Evolutionary conservation across 345 rosid species (phyloP).

Genomic region (Odontarrhena argentea): DNA sequence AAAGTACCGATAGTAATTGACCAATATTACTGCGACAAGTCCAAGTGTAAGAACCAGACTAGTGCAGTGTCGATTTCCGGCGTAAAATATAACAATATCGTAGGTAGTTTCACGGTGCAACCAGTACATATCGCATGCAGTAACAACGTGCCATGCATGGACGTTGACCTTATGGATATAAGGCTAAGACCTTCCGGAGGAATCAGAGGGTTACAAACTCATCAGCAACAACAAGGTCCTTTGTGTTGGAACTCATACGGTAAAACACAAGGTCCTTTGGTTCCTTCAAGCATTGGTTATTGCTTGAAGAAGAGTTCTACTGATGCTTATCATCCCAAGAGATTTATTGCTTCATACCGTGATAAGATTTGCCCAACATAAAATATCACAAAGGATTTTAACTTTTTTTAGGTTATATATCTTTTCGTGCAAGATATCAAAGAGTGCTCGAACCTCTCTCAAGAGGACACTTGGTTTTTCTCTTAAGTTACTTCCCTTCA

Average conservation of each 20-base stretch:
- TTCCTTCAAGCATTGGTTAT: slow-evolving; percentile 81
- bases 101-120: slow-evolving; percentile 65
- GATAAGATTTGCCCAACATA: slow-evolving; percentile 51
- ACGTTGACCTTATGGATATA: slow-evolving; percentile 65
- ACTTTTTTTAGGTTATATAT: slow-evolving; percentile 5
- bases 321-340: slow-evolving; percentile 45
- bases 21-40: slow-evolving; percentile 86
- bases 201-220: slow-evolving; percentile 43
- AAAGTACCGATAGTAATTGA: slow-evolving; percentile 76
- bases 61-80: slow-evolving; percentile 72
- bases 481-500: slow-evolving; percentile 49
- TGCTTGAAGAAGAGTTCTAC: slow-evolving; percentile 55
- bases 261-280: slow-evolving; percentile 63
- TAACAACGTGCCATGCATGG: slow-evolving; percentile 64
- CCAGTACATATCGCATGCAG: slow-evolving; percentile 83
- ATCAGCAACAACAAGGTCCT: slow-evolving; percentile 41
- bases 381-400: not conserved
- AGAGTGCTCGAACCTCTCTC: not conserved
- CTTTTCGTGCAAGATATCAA: not conserved
- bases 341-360: slow-evolving; percentile 46
- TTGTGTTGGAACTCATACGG: slow-evolving; percentile 90
- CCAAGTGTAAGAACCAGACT: slow-evolving; percentile 74
- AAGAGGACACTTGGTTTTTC: not conserved
- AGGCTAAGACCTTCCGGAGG: slow-evolving; percentile 55
- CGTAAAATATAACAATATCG: slow-evolving; percentile 57